These are phyloP conservation scores for Priceomyces fermenticarens DNA, from an alignment of 805 yeast species.

Conservation along the genomic window DNA sequence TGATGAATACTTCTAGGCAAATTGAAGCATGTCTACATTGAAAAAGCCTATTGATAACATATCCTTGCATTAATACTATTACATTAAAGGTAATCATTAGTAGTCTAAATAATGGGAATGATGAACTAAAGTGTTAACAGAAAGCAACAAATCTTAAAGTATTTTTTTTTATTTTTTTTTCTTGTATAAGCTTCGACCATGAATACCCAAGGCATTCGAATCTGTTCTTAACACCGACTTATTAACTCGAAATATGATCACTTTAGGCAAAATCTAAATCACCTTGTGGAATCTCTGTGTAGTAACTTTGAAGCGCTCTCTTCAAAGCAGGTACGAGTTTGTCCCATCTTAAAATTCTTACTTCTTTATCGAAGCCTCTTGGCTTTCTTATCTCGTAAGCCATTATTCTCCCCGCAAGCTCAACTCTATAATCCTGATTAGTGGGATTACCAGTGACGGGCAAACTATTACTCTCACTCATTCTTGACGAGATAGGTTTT, in stretches of 20 bases:
- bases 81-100: no score
- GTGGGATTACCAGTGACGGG: constrained; percentile 7
- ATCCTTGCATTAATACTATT: no score
- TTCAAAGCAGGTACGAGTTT: constrained; percentile 56
- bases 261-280: constrained; percentile 10
- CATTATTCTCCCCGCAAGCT: constrained; percentile 64
- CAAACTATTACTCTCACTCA: constrained; percentile 23
- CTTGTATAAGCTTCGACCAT: no score
- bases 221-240: no score
- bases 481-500: constrained; percentile 50
- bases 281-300: constrained; percentile 49
- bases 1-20: no score
- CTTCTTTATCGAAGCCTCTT: constrained; percentile 67
- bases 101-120: no score
- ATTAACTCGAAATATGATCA: not conserved
- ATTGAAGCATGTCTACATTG: no score
- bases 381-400: constrained; percentile 61
- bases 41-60: no score
- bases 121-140: no score
- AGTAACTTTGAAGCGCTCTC: constrained; percentile 65
- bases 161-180: no score
- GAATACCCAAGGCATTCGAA: no score
- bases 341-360: constrained; percentile 60
- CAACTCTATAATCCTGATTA: constrained; percentile 42
- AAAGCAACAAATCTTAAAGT: no score